Conservation (phyloP, 169 alveolate species). For the Plasmodium inui region DNA sequence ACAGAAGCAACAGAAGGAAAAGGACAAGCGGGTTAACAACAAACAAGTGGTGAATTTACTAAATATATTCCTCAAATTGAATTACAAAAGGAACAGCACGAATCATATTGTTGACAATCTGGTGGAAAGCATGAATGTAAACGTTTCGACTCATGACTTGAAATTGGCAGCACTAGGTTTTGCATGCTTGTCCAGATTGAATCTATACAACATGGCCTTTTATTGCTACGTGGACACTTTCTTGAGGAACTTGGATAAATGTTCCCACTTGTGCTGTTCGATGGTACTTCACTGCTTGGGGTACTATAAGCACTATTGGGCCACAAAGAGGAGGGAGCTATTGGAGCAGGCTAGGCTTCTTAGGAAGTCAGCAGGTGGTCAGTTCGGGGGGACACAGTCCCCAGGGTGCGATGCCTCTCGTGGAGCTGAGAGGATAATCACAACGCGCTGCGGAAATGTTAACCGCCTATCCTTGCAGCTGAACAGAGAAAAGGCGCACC, state of each 20-base stretch:
- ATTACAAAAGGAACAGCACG: background rate
- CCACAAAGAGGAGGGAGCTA: background rate
- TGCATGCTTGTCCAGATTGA: conserved; percentile 35
- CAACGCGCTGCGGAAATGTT: background rate
- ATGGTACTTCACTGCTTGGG: conserved; percentile 66
- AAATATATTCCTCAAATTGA: conserved; percentile 66
- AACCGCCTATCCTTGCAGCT: background rate
- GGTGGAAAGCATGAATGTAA: background rate
- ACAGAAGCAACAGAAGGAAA: conserved; percentile 20
- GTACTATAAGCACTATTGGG: conserved; percentile 20
- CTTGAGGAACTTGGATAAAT: conserved; percentile 2
- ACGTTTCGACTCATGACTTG: background rate
- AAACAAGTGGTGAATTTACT: conserved; percentile 49
- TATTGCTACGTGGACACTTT: conserved; percentile 19
- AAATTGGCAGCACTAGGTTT: conserved; percentile 40
- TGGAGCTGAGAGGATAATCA: background rate
- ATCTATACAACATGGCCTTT: conserved; percentile 36
- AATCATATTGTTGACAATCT: background rate
- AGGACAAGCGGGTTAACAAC: conserved; percentile 9
- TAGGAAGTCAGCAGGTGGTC: background rate
- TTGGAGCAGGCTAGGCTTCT: background rate
- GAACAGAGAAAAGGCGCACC: background rate
- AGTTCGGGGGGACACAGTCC: background rate
- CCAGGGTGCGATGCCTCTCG: background rate
- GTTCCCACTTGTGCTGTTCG: conserved; percentile 17